Percentiles rank a stretch among this genome's conserved stretches.
Conservation (phyloP, 768 basidiomycete genomes). For the Cyclocybe cylindracea region DNA sequence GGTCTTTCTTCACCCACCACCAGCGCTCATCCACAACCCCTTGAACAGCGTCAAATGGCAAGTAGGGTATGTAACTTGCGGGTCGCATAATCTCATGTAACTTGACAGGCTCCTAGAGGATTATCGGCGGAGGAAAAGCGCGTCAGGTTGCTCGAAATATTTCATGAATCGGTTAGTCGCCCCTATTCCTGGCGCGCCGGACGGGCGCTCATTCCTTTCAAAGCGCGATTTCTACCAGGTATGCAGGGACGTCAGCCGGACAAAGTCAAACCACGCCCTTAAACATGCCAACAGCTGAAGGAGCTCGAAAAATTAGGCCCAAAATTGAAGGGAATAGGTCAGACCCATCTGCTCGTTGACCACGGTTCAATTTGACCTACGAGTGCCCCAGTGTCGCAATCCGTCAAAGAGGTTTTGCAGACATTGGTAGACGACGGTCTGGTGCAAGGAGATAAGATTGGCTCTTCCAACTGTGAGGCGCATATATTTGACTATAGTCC, state of each 20-base stretch:
- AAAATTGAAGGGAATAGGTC: slow-evolving; percentile 91
- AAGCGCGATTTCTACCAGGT: slow-evolving; percentile 29
- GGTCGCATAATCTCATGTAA: not conserved
- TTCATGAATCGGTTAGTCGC: slow-evolving; percentile 76
- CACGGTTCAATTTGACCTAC: not conserved
- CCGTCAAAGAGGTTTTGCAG: slow-evolving; percentile 90
- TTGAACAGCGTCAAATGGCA: slow-evolving; percentile 1
- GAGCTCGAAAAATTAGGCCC: slow-evolving; percentile 89
- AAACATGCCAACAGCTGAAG: slow-evolving; percentile 59
- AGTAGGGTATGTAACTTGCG: not conserved
- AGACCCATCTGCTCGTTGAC: not conserved
- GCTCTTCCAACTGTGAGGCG: slow-evolving; percentile 85
- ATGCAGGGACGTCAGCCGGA: not conserved
- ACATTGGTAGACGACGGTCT: slow-evolving; percentile 85
- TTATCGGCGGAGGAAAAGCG: slow-evolving; percentile 91
- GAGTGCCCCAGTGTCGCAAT: slow-evolving; percentile 62
- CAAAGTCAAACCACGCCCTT: not conserved
- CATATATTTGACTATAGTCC: slow-evolving; percentile 11
- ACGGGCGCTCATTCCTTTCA: not conserved
- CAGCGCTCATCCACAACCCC: not conserved
- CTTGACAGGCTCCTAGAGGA: slow-evolving; percentile 70
- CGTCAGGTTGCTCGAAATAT: slow-evolving; percentile 85
- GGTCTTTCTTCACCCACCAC: not conserved
- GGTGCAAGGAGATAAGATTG: slow-evolving; percentile 90
- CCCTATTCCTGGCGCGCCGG: not conserved